Evolutionary conservation across 331 rosid genomes (phyloP).

Genomic region (Arachis monticola): DNA sequence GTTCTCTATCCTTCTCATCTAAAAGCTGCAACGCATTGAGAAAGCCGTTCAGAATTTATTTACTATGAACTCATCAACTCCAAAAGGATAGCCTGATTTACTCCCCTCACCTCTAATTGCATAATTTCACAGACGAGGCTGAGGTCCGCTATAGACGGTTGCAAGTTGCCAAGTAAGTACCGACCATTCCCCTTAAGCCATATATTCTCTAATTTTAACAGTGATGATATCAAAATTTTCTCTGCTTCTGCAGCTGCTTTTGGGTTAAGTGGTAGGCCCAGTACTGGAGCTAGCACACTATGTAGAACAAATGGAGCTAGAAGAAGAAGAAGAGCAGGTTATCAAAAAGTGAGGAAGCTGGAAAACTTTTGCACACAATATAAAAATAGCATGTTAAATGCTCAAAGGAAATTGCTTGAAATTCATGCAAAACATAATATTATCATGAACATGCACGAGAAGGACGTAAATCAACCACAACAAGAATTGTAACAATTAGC

Average conservation of each 20-base stretch:
- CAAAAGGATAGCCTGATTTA: constrained; percentile 18
- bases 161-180: constrained; percentile 67
- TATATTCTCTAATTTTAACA: constrained; percentile 70
- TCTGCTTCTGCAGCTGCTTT: constrained; percentile 77
- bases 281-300: constrained; percentile 65
- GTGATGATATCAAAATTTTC: constrained; percentile 65
- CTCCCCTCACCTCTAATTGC: constrained; percentile 68
- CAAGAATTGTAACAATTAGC: constrained; percentile 11
- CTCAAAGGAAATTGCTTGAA: constrained; percentile 27
- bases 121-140: constrained; percentile 70
- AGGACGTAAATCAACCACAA: constrained; percentile 16
- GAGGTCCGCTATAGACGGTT: constrained; percentile 73
- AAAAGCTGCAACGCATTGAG: constrained; percentile 50
- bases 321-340: constrained; percentile 40
- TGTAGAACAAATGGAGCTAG: constrained; percentile 59
- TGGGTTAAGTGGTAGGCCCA: constrained; percentile 60
- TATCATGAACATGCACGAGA: constrained; percentile 7
- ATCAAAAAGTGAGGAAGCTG: constrained; percentile 30
- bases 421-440: constrained; percentile 13
- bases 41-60: constrained; percentile 11
- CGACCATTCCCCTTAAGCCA: constrained; percentile 73
- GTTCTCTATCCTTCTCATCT: constrained; percentile 63
- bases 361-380: constrained; percentile 23
- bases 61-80: constrained; percentile 26
- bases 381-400: constrained; percentile 10